Conservation (phyloP, 176 grass and related monocot genomes). For the Phragmites australis region DNA sequence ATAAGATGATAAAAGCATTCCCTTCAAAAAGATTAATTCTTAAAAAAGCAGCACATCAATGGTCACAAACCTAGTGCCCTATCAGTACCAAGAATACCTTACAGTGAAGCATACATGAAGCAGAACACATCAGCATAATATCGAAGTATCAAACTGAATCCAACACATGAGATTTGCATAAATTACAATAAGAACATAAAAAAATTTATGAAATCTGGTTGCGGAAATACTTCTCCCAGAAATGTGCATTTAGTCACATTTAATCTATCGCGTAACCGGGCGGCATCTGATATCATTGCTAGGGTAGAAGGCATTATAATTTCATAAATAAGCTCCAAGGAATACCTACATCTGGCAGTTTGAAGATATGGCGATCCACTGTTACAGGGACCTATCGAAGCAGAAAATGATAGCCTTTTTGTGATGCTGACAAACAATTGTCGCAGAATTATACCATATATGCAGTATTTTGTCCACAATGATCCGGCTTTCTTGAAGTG, state of each 20-base stretch:
- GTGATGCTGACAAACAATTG: background rate
- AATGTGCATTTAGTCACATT: constrained; percentile 2
- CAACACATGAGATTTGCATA: background rate
- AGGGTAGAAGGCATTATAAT: background rate
- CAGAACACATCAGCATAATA: constrained; percentile 3
- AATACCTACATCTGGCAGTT: constrained; percentile 18
- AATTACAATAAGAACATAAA: background rate
- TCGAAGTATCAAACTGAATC: background rate
- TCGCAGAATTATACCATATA: background rate
- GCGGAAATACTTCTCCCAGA: constrained; percentile 1
- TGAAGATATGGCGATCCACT: background rate
- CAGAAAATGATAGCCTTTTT: constrained; percentile 21
- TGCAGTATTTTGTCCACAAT: background rate
- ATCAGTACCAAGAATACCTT: background rate
- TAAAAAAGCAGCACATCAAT: background rate
- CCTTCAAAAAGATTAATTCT: background rate
- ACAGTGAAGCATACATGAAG: background rate
- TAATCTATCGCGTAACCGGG: constrained; percentile 9
- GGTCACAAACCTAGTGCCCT: background rate
- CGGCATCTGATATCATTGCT: constrained; percentile 32
- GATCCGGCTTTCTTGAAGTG: too few species aligned
- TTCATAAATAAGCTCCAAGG: constrained; percentile 18
- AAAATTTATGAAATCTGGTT: constrained; percentile 4
- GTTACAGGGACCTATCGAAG: background rate
- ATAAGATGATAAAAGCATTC: background rate